Conservation (phyloP, 768 basidiomycete species). For the Coprinopsis marcescibilis region DNA sequence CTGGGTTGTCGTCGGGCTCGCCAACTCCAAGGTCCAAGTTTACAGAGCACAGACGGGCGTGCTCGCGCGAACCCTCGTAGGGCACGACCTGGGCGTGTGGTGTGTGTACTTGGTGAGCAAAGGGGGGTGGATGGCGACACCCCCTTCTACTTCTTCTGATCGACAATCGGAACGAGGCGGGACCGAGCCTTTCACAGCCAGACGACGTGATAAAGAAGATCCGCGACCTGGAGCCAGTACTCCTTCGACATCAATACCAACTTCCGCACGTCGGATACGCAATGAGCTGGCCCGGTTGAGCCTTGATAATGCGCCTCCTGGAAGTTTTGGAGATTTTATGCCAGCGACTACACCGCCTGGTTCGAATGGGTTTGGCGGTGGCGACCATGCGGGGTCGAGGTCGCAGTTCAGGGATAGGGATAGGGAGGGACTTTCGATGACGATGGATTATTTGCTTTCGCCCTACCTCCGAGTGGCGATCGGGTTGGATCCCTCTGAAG, state of each 20-base stretch:
- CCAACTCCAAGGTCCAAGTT: constrained; percentile 78
- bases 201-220: no score
- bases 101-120: constrained; percentile 73
- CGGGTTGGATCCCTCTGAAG: constrained; percentile 28
- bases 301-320: constrained; percentile 3
- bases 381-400: no score
- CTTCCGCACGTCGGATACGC: not conserved
- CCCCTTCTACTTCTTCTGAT: not conserved
- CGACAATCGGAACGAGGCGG: not conserved
- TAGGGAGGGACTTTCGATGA: no score
- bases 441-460: no score
- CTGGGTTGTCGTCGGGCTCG: constrained; percentile 86
- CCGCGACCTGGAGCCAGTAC: no score
- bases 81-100: constrained; percentile 92
- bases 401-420: no score
- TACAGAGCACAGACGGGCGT: constrained; percentile 79
- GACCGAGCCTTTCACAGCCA: not conserved
- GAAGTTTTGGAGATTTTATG: not conserved
- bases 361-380: no score
- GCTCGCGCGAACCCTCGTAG: constrained; percentile 68
- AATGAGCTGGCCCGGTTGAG: constrained; percentile 2
- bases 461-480: constrained; percentile 44
- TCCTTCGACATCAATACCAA: no score
- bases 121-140: constrained; percentile 35
- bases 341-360: constrained; percentile 12